Evolutionary conservation across 176 grass and related monocot genomes (phyloP).

Genomic region (Oryza glaberrima): DNA sequence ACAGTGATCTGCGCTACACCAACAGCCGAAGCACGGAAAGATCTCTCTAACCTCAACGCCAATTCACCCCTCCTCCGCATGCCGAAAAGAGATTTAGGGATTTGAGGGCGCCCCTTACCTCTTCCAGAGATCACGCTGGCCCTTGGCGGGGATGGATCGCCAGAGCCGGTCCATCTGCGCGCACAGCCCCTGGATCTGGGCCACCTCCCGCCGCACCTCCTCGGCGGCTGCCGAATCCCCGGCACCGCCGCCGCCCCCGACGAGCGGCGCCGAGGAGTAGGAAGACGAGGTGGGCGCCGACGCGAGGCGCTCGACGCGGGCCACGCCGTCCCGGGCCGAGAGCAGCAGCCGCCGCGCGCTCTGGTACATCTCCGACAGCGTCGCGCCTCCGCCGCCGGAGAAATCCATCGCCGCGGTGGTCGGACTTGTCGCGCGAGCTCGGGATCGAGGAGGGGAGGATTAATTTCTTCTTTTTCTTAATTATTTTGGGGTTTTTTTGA

Average conservation of each 20-base stretch:
- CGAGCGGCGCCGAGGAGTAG: constrained; percentile 48
- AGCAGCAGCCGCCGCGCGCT: constrained; percentile 74
- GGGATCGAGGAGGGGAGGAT: constrained; percentile 9
- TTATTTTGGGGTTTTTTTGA: background rate
- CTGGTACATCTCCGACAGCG: constrained; percentile 96
- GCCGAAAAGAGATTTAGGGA: background rate
- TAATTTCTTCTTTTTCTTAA: background rate
- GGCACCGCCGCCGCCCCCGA: constrained; percentile 29
- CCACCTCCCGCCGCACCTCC: constrained; percentile 64
- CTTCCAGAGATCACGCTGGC: constrained; percentile 97
- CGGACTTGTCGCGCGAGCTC: constrained; percentile 29
- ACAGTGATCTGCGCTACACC: background rate
- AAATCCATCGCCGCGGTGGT: constrained; percentile 52
- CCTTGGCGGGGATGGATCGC: constrained; percentile 78
- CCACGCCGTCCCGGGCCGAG: constrained; percentile 65
- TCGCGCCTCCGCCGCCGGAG: constrained; percentile 55
- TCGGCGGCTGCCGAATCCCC: constrained; percentile 50
- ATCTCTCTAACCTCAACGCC: background rate
- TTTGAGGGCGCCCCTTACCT: constrained; percentile 51
- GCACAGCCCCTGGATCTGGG: constrained; percentile 91
- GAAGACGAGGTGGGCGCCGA: constrained; percentile 71
- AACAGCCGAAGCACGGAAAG: background rate
- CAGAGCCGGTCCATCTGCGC: constrained; percentile 95
- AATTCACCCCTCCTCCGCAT: background rate
- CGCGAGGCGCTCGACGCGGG: constrained; percentile 69